Conservation (phyloP, 177 flowering plant genomes). For the Tripterygium wilfordii region DNA sequence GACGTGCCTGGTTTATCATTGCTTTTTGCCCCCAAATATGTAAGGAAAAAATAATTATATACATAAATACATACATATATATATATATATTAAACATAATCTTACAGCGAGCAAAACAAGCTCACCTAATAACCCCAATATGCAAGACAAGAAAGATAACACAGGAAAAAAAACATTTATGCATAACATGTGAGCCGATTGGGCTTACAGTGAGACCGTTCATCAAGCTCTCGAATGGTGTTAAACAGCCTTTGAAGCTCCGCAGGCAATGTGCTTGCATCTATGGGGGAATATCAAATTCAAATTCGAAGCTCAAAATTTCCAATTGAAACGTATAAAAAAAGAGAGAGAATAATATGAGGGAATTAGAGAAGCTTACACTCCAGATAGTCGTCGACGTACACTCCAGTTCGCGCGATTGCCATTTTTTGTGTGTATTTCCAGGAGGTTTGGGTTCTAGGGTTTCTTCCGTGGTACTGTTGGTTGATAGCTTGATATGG, state of each 20-base stretch:
- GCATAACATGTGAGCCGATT: background rate
- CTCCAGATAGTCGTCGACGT: slow-evolving; percentile 91
- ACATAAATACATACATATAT: no score
- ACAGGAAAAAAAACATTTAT: background rate
- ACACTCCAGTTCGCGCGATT: slow-evolving; percentile 96
- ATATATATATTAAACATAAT: no score
- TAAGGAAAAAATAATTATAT: no score
- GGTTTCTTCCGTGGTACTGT: no score
- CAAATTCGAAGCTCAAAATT: no score
- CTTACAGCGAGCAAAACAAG: no score
- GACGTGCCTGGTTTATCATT: slow-evolving; percentile 83
- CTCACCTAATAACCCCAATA: no score
- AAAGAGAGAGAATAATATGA: background rate
- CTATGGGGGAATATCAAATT: slow-evolving; percentile 37
- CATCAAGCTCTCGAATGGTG: slow-evolving; percentile 92
- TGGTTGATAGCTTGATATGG: no score
- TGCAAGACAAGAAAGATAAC: no score
- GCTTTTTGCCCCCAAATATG: slow-evolving; percentile 36
- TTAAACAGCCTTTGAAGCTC: slow-evolving; percentile 97
- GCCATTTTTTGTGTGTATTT: slow-evolving; percentile 53
- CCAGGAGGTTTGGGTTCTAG: slow-evolving; percentile 8
- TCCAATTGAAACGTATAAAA: no score
- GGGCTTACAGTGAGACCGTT: slow-evolving; percentile 75
- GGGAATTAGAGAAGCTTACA: slow-evolving; percentile 40
- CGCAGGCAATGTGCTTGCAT: slow-evolving; percentile 94